Base-by-base conservation (phyloP, 1,284 basidiomycete species). In the Chalciporus piperatoides region DNA sequence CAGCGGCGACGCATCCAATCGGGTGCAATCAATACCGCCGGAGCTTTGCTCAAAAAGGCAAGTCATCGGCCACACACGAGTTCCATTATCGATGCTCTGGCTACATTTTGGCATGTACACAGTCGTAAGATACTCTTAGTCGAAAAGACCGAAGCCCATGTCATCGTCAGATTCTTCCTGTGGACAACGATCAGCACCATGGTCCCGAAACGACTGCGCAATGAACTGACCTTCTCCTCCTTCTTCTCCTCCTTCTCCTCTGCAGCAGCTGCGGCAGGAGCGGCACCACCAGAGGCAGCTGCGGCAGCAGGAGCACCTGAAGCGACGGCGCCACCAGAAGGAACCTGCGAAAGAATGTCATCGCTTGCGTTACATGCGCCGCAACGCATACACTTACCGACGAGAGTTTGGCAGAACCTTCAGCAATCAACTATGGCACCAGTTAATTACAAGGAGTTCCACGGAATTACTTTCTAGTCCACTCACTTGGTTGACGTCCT, bases 61-160 rank as follows among this genome's bases (percentile, higher is more conserved):
- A 44, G 2, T 7, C 5, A 8, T 41, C 37, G 6, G 14, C 7
- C 37, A 32, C 21, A 25, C 8, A 36, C n/a, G 9, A 17, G 46
- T 7, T 42, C 44, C 46, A 53, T 48, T 39, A 43, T 32, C 5
- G 30, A 24, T 37, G 6, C 38, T 37, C 38, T 37, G 14, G 24
- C 40, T 41, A 21, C 28, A 33, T 53, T 43, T 44, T 40, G 35
- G 44, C 24, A 46, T n/a, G 33, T 45, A 48, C 24, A 35, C 43
- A 37, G 32, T 39, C 21, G 15, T 52, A 56, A 56, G 11, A 41
- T 57, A 68, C 60, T 19, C 19, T 81, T 86, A 94, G 78, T 95
- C 92, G 80, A 95, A 95, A 57, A 95, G 82, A 78, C 92, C 92
- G 75, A 95, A 95, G 78, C 92, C 88, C 88, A 91, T 90, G 69